Percentiles rank a stretch among this genome's conserved stretches.
phyloP scores from a whole-genome alignment of 805 yeast genomes.

The Ogataea saltuana region DNA sequence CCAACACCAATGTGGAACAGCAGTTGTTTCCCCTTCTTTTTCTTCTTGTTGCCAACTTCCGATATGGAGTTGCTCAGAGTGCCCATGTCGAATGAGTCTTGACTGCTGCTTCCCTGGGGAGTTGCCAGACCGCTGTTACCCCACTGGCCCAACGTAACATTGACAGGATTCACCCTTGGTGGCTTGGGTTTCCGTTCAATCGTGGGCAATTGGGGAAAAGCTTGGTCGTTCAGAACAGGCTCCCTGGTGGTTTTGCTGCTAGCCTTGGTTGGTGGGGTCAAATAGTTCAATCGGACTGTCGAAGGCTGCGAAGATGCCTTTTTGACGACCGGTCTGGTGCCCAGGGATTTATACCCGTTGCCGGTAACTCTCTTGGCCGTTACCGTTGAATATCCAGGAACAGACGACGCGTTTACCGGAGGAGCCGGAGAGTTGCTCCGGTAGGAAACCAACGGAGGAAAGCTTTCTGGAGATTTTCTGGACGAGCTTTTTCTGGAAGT shows the following conservation, averaged over 20 bases:
- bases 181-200: slow-evolving; percentile 45
- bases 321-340: slow-evolving; percentile 11
- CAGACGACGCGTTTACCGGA: slow-evolving; percentile 18
- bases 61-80: slow-evolving; percentile 24
- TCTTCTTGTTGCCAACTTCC: slow-evolving; percentile 35
- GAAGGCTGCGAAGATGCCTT: slow-evolving; percentile 15
- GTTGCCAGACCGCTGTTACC: slow-evolving; percentile 19
- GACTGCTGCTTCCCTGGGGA: slow-evolving; percentile 2
- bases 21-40: slow-evolving; percentile 54
- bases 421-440: slow-evolving; percentile 5
- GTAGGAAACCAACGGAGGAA: slow-evolving; percentile 10
- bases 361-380: slow-evolving; percentile 3
- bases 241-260: background rate
- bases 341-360: slow-evolving; percentile 9
- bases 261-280: slow-evolving; percentile 7
- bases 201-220: slow-evolving; percentile 39
- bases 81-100: slow-evolving; percentile 26
- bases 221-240: slow-evolving; percentile 17
- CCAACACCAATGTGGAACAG: slow-evolving; percentile 53
- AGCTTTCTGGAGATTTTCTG: slow-evolving; percentile 11
- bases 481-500: background rate
- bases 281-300: slow-evolving; percentile 18
- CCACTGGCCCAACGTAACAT: slow-evolving; percentile 36
- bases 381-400: slow-evolving; percentile 15
- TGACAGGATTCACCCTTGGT: slow-evolving; percentile 61